These are phyloP conservation scores for Metschnikowia henanensis DNA, from an alignment of 805 yeast species.

Conservation along the genomic window DNA sequence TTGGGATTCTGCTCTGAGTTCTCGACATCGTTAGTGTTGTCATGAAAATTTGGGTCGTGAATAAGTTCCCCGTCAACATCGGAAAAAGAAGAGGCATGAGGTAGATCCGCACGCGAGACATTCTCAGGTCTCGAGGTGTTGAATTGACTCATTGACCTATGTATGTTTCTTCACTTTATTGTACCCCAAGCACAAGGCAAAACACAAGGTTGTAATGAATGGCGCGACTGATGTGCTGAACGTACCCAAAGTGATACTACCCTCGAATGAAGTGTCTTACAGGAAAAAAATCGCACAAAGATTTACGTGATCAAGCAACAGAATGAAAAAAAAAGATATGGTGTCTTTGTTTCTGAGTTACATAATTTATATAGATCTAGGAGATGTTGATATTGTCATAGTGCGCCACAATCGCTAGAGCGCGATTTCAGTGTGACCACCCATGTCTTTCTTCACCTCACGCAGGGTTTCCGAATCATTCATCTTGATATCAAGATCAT, in stretches of 20 bases:
- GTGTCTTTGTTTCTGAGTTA: too few species aligned
- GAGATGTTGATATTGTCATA: too few species aligned
- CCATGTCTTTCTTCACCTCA: constrained; percentile 1
- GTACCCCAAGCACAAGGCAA: too few species aligned
- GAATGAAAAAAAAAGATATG: too few species aligned
- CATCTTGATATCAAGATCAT: not conserved
- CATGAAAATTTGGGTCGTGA: not conserved
- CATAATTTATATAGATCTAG: too few species aligned
- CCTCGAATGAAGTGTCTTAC: too few species aligned
- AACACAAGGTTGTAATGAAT: too few species aligned
- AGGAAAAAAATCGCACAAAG: too few species aligned
- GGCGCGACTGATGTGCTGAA: too few species aligned
- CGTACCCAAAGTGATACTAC: too few species aligned
- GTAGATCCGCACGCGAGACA: constrained; percentile 5
- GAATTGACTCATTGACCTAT: constrained; percentile 7
- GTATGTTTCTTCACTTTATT: too few species aligned
- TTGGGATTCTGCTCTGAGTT: constrained; percentile 7
- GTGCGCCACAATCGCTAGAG: not conserved
- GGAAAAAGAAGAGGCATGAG: constrained; percentile 7
- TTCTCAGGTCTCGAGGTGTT: constrained; percentile 4
- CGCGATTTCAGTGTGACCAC: constrained; percentile 8
- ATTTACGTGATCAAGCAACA: too few species aligned
- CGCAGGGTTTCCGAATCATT: not conserved
- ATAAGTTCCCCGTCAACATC: constrained; percentile 6
- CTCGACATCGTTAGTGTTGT: constrained; percentile 3